phyloP scores from a whole-genome alignment of 345 rosid species.

The Pugionium cornutum region DNA sequence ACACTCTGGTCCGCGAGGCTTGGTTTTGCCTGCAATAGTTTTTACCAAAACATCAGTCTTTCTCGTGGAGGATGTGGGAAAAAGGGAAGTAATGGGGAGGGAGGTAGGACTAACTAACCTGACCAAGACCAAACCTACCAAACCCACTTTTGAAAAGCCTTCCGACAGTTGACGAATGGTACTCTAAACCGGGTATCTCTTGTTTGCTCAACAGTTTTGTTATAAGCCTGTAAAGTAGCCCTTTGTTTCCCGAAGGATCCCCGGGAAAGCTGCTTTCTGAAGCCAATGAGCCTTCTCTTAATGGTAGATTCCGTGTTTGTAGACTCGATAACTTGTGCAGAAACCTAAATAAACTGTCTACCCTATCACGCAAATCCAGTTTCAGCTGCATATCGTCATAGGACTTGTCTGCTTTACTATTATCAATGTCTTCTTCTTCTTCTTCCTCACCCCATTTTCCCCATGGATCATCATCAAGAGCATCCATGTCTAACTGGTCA shows the following conservation, averaged over 20 bases:
- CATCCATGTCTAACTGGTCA: slow-evolving; percentile 63
- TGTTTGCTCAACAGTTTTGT: slow-evolving; percentile 58
- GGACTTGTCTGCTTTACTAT: slow-evolving; percentile 49
- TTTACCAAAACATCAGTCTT: background rate
- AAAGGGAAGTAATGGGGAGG: background rate
- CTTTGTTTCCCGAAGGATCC: slow-evolving; percentile 60
- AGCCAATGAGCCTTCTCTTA: slow-evolving; percentile 57
- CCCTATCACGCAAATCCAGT: slow-evolving; percentile 85
- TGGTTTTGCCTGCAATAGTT: slow-evolving; percentile 71
- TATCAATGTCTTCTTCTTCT: slow-evolving; percentile 55
- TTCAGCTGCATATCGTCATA: slow-evolving; percentile 82
- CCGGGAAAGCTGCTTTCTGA: slow-evolving; percentile 53
- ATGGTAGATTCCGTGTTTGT: slow-evolving; percentile 49
- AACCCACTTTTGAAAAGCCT: slow-evolving; percentile 94
- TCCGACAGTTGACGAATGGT: slow-evolving; percentile 94
- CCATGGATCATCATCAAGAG: slow-evolving; percentile 95
- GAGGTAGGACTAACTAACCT: slow-evolving; percentile 47
- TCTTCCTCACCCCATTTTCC: slow-evolving; percentile 93
- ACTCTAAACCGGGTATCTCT: slow-evolving; percentile 77
- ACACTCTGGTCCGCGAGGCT: slow-evolving; percentile 78
- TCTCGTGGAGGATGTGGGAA: background rate
- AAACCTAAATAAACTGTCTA: slow-evolving; percentile 74
- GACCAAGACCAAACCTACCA: slow-evolving; percentile 95
- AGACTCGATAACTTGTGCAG: slow-evolving; percentile 75
- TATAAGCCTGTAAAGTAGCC: slow-evolving; percentile 69